Evolutionary conservation across 1,284 basidiomycete genomes (phyloP).

Genomic region (Schizophyllum commune): DNA sequence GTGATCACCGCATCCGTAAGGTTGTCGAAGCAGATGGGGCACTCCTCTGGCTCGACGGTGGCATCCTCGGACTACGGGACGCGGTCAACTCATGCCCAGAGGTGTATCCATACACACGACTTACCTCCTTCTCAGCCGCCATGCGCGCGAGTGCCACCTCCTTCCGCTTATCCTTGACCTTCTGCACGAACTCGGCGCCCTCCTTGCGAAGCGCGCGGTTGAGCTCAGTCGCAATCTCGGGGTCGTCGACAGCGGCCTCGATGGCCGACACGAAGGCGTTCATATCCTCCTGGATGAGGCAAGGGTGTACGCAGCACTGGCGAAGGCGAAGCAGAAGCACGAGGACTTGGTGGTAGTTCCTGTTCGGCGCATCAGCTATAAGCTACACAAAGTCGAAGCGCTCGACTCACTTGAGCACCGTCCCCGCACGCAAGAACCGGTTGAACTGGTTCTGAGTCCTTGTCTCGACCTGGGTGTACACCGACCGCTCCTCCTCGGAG

Average conservation of each 20-base stretch:
- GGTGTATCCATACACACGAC: constrained; percentile 9
- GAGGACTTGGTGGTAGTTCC: constrained; percentile 49
- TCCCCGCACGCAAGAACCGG: constrained; percentile 44
- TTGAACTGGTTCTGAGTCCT: constrained; percentile 53
- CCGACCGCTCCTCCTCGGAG: constrained; percentile 43
- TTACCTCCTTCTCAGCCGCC: constrained; percentile 41
- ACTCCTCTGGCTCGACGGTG: constrained; percentile 40
- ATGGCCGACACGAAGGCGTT: constrained; percentile 31
- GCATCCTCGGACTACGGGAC: constrained; percentile 36
- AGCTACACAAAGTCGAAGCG: not conserved
- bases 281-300: constrained; percentile 39
- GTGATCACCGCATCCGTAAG: constrained; percentile 41
- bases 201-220: constrained; percentile 36
- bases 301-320: constrained; percentile 48
- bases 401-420: constrained; percentile 40
- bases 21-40: constrained; percentile 45
- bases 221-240: constrained; percentile 26
- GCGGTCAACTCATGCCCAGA: not conserved
- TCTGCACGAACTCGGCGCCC: constrained; percentile 38
- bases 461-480: constrained; percentile 50
- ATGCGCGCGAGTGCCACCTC: constrained; percentile 30
- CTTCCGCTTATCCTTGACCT: constrained; percentile 38
- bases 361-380: constrained; percentile 11
- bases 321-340: constrained; percentile 47
- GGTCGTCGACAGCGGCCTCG: constrained; percentile 23